These are phyloP conservation scores for Aspergillus caelatus DNA, from an alignment of 2,329 filamentous ascomycete species.

Conservation along the genomic window DNA sequence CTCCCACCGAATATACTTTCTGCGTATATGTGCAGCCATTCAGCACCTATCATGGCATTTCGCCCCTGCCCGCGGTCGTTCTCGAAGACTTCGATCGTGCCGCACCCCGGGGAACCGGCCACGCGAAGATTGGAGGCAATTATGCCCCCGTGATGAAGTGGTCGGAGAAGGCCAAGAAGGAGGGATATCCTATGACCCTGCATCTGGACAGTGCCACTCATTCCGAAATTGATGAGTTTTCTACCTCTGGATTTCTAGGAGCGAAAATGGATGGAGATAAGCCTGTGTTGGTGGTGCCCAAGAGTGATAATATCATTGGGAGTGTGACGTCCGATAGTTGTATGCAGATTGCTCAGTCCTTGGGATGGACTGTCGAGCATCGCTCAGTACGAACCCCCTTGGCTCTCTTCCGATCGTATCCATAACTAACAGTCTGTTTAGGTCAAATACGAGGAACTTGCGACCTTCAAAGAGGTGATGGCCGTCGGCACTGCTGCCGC, in stretches of 20 bases:
- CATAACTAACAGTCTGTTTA: not conserved
- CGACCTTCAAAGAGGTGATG: constrained; percentile 28
- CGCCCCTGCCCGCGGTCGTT: constrained; percentile 26
- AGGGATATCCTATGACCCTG: constrained; percentile 37
- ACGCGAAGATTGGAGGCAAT: constrained; percentile 41
- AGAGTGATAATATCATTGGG: constrained; percentile 31
- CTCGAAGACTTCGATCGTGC: constrained; percentile 40
- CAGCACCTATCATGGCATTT: constrained; percentile 3
- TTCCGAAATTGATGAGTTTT: constrained; percentile 41
- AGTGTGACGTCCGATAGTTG: constrained; percentile 34
- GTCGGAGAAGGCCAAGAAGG: constrained; percentile 30
- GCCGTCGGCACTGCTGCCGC: constrained; percentile 31
- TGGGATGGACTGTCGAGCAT: constrained; percentile 38
- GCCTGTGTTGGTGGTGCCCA: constrained; percentile 32
- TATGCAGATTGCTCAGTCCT: constrained; percentile 27
- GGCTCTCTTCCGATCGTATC: not conserved
- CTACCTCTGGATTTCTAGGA: constrained; percentile 37
- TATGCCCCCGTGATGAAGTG: constrained; percentile 41
- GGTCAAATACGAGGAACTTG: constrained; percentile 26
- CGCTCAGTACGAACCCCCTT: constrained; percentile 21
- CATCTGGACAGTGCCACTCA: constrained; percentile 37
- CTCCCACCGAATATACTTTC: constrained; percentile 31
- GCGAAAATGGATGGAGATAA: constrained; percentile 24
- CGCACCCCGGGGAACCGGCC: constrained; percentile 36
- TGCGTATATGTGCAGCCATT: constrained; percentile 33